Evolutionary conservation across 371 early-diverging fungal species (phyloP).

Genomic region (Actinomucor elegans): DNA sequence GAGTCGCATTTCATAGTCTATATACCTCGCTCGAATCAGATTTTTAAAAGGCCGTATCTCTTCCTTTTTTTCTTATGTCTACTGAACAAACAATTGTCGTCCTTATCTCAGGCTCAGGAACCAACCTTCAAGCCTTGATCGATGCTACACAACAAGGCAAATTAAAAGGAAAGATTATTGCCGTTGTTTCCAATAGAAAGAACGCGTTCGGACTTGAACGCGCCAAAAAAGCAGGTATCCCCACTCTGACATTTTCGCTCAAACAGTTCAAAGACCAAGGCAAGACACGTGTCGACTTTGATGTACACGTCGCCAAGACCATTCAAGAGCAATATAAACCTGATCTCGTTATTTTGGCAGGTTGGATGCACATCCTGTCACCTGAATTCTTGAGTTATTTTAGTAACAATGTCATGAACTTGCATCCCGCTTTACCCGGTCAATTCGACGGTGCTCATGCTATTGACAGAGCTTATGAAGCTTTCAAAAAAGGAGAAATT

Average conservation of each 20-base stretch:
- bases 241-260: constrained; percentile 76
- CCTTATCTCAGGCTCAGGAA: constrained; percentile 92
- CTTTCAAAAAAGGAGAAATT: constrained; percentile 75
- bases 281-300: constrained; percentile 85
- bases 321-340: constrained; percentile 63
- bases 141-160: constrained; percentile 66
- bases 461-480: constrained; percentile 90
- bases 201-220: constrained; percentile 83
- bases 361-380: constrained; percentile 96
- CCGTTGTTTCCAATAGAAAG: constrained; percentile 81
- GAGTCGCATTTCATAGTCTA: constrained; percentile 1
- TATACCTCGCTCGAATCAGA: background rate
- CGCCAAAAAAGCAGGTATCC: constrained; percentile 79
- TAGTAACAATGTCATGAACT: constrained; percentile 74
- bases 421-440: constrained; percentile 96
- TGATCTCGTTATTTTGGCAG: constrained; percentile 90
- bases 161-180: constrained; percentile 57
- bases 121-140: constrained; percentile 96
- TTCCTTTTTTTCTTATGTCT: constrained; percentile 8
- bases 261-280: constrained; percentile 81
- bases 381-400: constrained; percentile 80
- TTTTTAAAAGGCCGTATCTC: constrained; percentile 5
- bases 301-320: constrained; percentile 76
- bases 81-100: constrained; percentile 72
- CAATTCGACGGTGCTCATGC: constrained; percentile 95